A percentile compares a stretch with the other conserved stretches of the same genome.
phyloP scores from a whole-genome alignment of 2,329 filamentous ascomycete genomes.

The Aureobasidium sp. region DNA sequence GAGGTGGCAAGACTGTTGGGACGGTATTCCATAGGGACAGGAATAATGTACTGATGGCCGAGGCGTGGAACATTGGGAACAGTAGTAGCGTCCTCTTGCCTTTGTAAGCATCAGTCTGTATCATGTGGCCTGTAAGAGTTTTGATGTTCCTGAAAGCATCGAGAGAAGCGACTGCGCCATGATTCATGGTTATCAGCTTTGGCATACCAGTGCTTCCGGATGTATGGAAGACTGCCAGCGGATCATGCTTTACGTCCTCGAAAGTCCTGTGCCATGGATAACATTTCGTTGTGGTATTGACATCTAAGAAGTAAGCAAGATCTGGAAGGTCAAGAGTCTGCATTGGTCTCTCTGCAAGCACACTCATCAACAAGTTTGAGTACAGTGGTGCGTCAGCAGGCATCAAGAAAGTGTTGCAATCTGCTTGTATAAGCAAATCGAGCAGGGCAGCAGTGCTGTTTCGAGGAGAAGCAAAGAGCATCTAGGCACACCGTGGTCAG shows the following conservation, averaged over 20 bases:
- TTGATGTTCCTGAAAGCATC: slow-evolving; percentile 35
- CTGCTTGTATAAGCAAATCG: neutral
- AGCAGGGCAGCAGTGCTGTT: neutral
- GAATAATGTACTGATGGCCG: neutral
- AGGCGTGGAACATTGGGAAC: slow-evolving; percentile 6
- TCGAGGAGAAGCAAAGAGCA: slow-evolving; percentile 1
- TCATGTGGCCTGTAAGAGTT: slow-evolving; percentile 15
- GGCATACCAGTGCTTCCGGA: slow-evolving; percentile 39
- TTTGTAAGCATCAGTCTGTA: neutral
- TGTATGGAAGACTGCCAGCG: slow-evolving; percentile 37
- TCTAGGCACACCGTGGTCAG: neutral
- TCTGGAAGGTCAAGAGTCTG: neutral
- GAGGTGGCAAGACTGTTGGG: neutral
- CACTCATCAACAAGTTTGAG: neutral
- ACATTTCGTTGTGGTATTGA: neutral
- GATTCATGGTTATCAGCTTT: slow-evolving; percentile 33
- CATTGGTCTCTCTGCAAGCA: neutral
- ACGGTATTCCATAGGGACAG: slow-evolving; percentile 1
- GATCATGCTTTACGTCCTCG: slow-evolving; percentile 23
- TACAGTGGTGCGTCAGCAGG: neutral
- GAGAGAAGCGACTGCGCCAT: slow-evolving; percentile 30
- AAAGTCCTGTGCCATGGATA: neutral
- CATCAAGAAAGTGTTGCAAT: neutral
- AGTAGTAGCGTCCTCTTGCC: neutral
- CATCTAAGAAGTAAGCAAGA: neutral